These are phyloP conservation scores for Pythium phragmitis DNA, from an alignment of 352 stramenopile species.

Conservation along the genomic window DNA sequence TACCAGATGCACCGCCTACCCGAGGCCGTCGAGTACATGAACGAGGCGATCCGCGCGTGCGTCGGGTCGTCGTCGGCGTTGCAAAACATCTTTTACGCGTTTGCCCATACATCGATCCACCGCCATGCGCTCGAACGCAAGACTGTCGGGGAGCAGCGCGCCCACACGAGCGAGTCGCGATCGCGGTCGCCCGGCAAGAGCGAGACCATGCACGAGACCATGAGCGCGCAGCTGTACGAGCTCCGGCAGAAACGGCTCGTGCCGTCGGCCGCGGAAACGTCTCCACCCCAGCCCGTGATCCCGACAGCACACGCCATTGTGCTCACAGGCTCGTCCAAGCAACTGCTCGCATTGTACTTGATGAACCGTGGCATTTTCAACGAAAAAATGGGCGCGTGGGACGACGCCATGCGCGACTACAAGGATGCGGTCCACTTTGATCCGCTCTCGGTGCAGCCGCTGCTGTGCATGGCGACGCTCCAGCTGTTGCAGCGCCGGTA, in stretches of 20 bases:
- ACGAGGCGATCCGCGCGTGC: slow-evolving; percentile 52
- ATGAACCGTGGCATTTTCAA: slow-evolving; percentile 68
- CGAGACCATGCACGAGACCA: slow-evolving; percentile 24
- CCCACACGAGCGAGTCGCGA: not conserved
- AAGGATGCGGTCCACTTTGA: slow-evolving; percentile 68
- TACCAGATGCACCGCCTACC: slow-evolving; percentile 42
- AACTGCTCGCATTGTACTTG: slow-evolving; percentile 68
- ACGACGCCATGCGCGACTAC: slow-evolving; percentile 55
- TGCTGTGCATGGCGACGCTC: slow-evolving; percentile 67
- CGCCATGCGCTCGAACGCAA: slow-evolving; percentile 59
- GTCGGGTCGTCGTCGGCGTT: slow-evolving; percentile 54
- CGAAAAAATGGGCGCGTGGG: slow-evolving; percentile 48
- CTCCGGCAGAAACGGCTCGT: slow-evolving; percentile 15
- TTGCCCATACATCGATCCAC: slow-evolving; percentile 45
- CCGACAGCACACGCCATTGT: slow-evolving; percentile 4
- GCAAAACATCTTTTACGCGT: slow-evolving; percentile 68
- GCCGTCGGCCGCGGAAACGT: slow-evolving; percentile 1
- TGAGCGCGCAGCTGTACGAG: slow-evolving; percentile 28
- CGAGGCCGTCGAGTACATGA: slow-evolving; percentile 61
- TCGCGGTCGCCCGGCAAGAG: not conserved
- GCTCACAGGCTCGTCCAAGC: slow-evolving; percentile 57
- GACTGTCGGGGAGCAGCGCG: slow-evolving; percentile 29
- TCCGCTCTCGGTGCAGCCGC: slow-evolving; percentile 45
- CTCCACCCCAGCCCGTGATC: slow-evolving; percentile 4
- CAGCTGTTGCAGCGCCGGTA: slow-evolving; percentile 42